These are phyloP conservation scores for Cryptococcus floricola DNA, from an alignment of 1,284 basidiomycete genomes.

Conservation along the genomic window DNA sequence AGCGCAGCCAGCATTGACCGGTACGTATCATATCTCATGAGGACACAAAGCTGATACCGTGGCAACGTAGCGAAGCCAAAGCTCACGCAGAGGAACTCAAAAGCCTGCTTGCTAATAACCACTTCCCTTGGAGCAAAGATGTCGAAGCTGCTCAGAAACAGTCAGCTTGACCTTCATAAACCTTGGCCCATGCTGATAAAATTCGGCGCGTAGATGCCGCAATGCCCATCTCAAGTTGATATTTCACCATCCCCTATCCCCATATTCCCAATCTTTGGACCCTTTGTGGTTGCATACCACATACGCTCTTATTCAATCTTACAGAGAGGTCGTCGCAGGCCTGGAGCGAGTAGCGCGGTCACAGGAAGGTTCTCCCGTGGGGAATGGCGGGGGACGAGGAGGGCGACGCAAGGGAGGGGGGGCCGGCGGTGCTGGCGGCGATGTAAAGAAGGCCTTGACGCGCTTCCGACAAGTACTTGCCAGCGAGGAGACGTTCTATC, in stretches of 20 bases:
- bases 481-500: constrained; percentile 85
- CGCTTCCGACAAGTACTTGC: constrained; percentile 80
- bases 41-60: not conserved
- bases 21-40: too few species aligned
- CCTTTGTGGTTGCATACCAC: constrained; percentile 90
- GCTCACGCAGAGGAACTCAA: constrained; percentile 21
- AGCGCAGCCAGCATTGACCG: too few species aligned
- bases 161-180: constrained; percentile 53
- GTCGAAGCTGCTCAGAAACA: constrained; percentile 78
- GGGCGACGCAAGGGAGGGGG: not conserved
- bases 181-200: not conserved
- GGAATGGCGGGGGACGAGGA: not conserved
- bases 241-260: constrained; percentile 67
- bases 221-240: constrained; percentile 70
- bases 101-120: constrained; percentile 38
- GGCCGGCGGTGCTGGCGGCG: constrained; percentile 33
- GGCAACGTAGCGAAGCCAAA: constrained; percentile 17
- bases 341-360: constrained; percentile 55
- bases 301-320: constrained; percentile 76
- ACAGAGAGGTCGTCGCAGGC: constrained; percentile 68
- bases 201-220: constrained; percentile 59
- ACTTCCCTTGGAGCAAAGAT: constrained; percentile 74
- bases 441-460: constrained; percentile 77
- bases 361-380: not conserved
- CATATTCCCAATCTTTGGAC: constrained; percentile 74